Evolutionary conservation across 1,284 basidiomycete species (phyloP).

Genomic region (Heterobasidion annosum): DNA sequence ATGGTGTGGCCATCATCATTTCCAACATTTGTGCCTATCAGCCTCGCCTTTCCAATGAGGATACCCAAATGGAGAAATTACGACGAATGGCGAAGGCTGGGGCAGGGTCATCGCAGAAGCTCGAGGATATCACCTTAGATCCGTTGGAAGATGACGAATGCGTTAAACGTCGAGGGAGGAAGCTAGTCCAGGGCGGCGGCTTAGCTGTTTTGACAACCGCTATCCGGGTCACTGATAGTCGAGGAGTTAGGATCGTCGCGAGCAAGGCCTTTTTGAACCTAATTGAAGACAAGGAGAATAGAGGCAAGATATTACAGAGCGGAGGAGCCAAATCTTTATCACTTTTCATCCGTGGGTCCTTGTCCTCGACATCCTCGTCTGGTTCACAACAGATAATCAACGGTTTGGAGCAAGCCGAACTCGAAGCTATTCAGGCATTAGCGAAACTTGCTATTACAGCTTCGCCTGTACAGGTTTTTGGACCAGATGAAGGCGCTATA

Average conservation of each 20-base stretch:
- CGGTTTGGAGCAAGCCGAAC: constrained; percentile 34
- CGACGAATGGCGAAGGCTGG: constrained; percentile 57
- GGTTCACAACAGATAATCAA: constrained; percentile 13
- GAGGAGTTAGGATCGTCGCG: constrained; percentile 38
- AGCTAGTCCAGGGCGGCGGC: constrained; percentile 51
- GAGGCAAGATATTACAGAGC: constrained; percentile 74
- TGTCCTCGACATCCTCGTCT: constrained; percentile 18
- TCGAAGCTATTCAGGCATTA: constrained; percentile 79
- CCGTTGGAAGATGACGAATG: constrained; percentile 51
- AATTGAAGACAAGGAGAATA: constrained; percentile 66
- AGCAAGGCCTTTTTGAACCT: constrained; percentile 62
- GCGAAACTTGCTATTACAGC: constrained; percentile 91
- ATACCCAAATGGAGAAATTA: constrained; percentile 72
- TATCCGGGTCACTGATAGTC: constrained; percentile 44
- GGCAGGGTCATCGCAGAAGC: constrained; percentile 20
- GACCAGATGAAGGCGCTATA: constrained; percentile 68
- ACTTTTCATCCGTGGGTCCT: constrained; percentile 41
- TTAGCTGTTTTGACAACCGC: constrained; percentile 55
- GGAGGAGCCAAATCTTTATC: constrained; percentile 76
- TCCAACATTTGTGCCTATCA: constrained; percentile 66
- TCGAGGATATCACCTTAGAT: constrained; percentile 17
- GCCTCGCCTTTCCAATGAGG: constrained; percentile 66
- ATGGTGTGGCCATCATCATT: constrained; percentile 69
- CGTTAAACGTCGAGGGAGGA: constrained; percentile 51
- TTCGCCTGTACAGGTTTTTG: constrained; percentile 84